Percentiles rank a stretch among this genome's conserved stretches.
phyloP scores from a whole-genome alignment of 257 asterid genomes.

The Solanum paucissectum region DNA sequence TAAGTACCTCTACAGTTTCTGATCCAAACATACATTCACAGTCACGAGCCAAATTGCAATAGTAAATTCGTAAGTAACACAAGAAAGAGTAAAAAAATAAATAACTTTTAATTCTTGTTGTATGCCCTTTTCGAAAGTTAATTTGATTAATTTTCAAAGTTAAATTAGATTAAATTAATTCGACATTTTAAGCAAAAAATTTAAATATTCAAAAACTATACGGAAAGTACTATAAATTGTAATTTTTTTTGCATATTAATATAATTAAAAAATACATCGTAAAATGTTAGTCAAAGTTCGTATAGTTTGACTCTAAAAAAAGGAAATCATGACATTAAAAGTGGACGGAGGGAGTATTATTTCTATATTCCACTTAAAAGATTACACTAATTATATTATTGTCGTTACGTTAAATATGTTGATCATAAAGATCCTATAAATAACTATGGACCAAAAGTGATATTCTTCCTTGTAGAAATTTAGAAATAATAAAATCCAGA shows the following conservation, averaged over 20 bases:
- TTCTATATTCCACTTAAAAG: too few relatives aligned
- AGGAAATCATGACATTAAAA: too few relatives aligned
- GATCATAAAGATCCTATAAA: background rate
- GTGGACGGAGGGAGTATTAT: rapidly evolving
- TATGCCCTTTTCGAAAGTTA: rapidly evolving
- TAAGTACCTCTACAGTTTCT: too few relatives aligned
- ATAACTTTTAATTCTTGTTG: background rate
- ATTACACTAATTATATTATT: background rate
- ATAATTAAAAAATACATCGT: too few relatives aligned
- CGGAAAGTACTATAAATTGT: too few relatives aligned
- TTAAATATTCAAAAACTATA: too few relatives aligned
- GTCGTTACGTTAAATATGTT: background rate
- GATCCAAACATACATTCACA: too few relatives aligned
- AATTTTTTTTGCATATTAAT: background rate
- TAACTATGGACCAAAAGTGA: background rate
- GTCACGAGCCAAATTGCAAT: background rate
- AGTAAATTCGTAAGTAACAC: background rate
- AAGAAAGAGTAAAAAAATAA: too few relatives aligned
- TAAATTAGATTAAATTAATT: too few relatives aligned
- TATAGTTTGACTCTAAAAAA: too few relatives aligned
- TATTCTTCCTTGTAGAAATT: background rate
- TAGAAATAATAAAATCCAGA: background rate
- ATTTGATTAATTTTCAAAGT: too few relatives aligned
- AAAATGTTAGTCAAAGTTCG: too few relatives aligned
- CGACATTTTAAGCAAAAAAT: background rate